Conservation (phyloP, 2,329 filamentous ascomycete genomes). For the Trichoderma brevicompactum region DNA sequence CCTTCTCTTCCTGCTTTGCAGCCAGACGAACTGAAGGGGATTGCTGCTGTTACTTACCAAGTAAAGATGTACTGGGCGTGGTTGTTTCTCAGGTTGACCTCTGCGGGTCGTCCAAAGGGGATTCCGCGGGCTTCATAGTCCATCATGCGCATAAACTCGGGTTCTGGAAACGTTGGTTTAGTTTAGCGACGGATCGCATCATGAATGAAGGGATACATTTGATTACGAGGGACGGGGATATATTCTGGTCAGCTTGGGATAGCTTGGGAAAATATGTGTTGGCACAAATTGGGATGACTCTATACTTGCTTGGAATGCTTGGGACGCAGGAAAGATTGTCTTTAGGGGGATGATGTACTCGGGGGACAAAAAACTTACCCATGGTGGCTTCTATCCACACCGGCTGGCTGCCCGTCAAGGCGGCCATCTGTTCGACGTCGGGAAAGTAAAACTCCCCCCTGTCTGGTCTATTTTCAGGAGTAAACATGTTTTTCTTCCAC, state of each 20-base stretch:
- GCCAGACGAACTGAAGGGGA: not conserved
- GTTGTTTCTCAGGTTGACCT: slow-evolving; percentile 94
- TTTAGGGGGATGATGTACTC: no score
- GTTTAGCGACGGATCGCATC: slow-evolving; percentile 5
- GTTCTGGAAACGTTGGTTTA: slow-evolving; percentile 56
- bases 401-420: slow-evolving; percentile 76
- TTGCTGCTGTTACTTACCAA: slow-evolving; percentile 66
- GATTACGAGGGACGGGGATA: not conserved
- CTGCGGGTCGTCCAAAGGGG: slow-evolving; percentile 83
- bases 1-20: not conserved
- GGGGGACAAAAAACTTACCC: slow-evolving; percentile 56
- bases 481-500: slow-evolving; percentile 98
- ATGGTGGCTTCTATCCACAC: slow-evolving; percentile 97
- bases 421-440: slow-evolving; percentile 90
- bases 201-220: not conserved
- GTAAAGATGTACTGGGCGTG: slow-evolving; percentile 99
- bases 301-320: not conserved
- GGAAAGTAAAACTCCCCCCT: slow-evolving; percentile 92
- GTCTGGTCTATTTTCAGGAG: slow-evolving; percentile 84
- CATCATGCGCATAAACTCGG: slow-evolving; percentile 76
- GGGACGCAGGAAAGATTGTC: not conserved
- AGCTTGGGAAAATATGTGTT: not conserved
- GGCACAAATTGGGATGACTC: not conserved
- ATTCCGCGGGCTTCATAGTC: slow-evolving; percentile 80
- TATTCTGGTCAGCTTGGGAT: not conserved